phyloP scores from a whole-genome alignment of 176 grass and related monocot species.

The Carex cristatella region DNA sequence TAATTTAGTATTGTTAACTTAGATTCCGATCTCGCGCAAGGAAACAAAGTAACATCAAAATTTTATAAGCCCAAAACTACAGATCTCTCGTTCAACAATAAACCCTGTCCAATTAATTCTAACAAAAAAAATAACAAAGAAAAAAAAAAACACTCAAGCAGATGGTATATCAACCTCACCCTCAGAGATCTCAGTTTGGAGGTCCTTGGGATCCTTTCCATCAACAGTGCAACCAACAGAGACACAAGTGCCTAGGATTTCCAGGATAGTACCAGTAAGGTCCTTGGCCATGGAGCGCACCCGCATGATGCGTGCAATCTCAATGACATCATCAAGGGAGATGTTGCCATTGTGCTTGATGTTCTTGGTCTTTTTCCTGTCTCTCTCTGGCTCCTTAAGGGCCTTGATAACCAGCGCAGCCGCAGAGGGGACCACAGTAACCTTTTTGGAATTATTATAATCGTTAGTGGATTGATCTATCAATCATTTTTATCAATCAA shows the following conservation, averaged over 20 bases:
- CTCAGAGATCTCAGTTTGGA: slow-evolving; percentile 61
- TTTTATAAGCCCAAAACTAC: background rate
- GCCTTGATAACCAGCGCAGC: slow-evolving; percentile 75
- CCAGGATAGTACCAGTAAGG: slow-evolving; percentile 44
- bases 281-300: slow-evolving; percentile 74
- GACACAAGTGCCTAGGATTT: slow-evolving; percentile 68
- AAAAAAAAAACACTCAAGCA: slow-evolving; percentile 11
- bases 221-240: slow-evolving; percentile 70
- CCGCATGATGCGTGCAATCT: slow-evolving; percentile 56
- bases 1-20: background rate
- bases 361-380: slow-evolving; percentile 71
- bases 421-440: slow-evolving; percentile 60
- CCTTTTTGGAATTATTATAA: background rate
- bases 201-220: slow-evolving; percentile 71
- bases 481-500: background rate
- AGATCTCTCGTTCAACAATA: background rate
- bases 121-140: background rate
- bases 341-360: slow-evolving; percentile 71
- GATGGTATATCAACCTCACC: slow-evolving; percentile 60
- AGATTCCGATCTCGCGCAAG: background rate
- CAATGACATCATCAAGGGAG: slow-evolving; percentile 60
- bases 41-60: background rate
- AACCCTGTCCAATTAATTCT: background rate
- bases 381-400: slow-evolving; percentile 68
- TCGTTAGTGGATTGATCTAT: background rate